Conservation (phyloP, 2,329 filamentous ascomycete species). For the Pestalotiopsis sp. region DNA sequence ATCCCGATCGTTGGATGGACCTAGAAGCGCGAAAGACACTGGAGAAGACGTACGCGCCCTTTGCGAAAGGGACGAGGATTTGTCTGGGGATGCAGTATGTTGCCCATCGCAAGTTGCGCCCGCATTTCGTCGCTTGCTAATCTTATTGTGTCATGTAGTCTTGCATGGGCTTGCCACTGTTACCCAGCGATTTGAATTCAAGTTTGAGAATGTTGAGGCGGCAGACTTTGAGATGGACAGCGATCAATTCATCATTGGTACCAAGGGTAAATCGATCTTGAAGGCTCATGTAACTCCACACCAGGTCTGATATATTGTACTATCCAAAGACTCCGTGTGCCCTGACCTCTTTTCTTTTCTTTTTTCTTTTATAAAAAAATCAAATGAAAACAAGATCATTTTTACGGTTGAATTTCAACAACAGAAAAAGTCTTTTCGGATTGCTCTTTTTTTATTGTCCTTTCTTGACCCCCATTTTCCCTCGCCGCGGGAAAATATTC, state of each 20-base stretch:
- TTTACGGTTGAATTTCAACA: no score
- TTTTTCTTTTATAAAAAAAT: no score
- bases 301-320: background rate
- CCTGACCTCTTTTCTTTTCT: no score
- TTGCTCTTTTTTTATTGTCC: no score
- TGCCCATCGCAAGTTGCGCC: background rate
- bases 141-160: slow-evolving; percentile 13
- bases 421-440: no score
- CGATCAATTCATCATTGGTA: slow-evolving; percentile 3
- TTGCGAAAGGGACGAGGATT: slow-evolving; percentile 6
- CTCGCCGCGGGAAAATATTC: no score
- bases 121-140: background rate
- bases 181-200: slow-evolving; percentile 19
- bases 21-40: background rate
- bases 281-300: background rate
- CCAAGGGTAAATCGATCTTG: background rate
- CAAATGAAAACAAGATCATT: no score
- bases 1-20: slow-evolving; percentile 29
- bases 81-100: slow-evolving; percentile 11
- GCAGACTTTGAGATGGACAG: background rate
- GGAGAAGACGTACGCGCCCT: slow-evolving; percentile 4
- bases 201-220: slow-evolving; percentile 4
- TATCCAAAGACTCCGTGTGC: no score
- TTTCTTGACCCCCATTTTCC: no score
- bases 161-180: slow-evolving; percentile 22